Conservation (phyloP, 1,284 basidiomycete species). For the Fomitopsis palustris region DNA sequence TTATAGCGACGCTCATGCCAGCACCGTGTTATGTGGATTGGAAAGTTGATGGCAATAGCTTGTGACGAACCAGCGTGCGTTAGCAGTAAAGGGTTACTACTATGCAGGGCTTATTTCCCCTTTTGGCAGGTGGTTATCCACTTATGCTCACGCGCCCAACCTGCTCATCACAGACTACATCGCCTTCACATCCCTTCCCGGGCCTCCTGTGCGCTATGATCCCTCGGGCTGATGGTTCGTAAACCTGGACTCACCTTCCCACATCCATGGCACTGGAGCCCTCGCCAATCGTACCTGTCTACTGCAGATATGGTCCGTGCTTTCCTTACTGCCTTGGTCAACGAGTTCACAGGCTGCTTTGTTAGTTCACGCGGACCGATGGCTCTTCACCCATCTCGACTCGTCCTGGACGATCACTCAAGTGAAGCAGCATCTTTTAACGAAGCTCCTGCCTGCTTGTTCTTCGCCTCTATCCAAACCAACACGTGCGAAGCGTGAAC, state of each 20-base stretch:
- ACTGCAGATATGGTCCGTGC: constrained; percentile 51
- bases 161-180: too few species aligned
- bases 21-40: too few species aligned
- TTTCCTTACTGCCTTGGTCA: not conserved
- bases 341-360: constrained; percentile 3
- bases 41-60: too few species aligned
- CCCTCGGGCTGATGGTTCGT: not conserved
- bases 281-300: constrained; percentile 28
- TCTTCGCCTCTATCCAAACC: constrained; percentile 11
- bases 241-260: not conserved
- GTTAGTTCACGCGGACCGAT: constrained; percentile 69
- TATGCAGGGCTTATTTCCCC: too few species aligned
- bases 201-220: not conserved
- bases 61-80: too few species aligned
- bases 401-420: constrained; percentile 54
- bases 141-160: too few species aligned
- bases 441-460: constrained; percentile 44
- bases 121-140: too few species aligned
- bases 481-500: constrained; percentile 21
- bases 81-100: too few species aligned
- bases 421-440: constrained; percentile 57
- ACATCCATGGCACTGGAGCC: not conserved
- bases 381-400: constrained; percentile 64
- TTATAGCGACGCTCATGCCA: too few species aligned
- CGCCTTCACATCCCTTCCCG: not conserved